Conservation (phyloP, 1,284 basidiomycete species). For the Rhodotorula sp. region DNA sequence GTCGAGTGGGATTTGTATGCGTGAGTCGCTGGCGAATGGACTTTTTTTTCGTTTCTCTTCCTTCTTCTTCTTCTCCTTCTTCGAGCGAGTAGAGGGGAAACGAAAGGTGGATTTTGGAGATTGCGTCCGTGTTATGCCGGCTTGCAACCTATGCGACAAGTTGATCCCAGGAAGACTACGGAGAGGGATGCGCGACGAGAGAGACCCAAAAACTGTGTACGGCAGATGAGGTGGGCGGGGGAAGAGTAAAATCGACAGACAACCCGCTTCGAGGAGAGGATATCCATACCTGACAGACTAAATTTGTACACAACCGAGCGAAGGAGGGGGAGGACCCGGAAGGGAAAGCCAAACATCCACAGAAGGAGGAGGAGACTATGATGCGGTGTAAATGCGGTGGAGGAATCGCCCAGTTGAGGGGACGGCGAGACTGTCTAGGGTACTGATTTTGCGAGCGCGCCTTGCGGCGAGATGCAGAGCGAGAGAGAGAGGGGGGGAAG, state of each 20-base stretch:
- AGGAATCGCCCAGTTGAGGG: too few relatives aligned
- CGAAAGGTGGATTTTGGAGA: too few relatives aligned
- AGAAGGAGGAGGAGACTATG: not conserved
- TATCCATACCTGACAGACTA: not conserved
- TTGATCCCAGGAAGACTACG: too few relatives aligned
- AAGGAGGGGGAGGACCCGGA: not conserved
- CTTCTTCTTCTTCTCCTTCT: too few relatives aligned
- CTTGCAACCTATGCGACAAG: too few relatives aligned
- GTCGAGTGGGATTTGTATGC: constrained; percentile 12
- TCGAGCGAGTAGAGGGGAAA: too few relatives aligned
- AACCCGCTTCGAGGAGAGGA: not conserved
- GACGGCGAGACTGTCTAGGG: not conserved
- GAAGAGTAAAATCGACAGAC: not conserved
- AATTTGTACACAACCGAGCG: not conserved
- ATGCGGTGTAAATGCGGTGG: too few relatives aligned
- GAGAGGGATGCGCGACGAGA: not conserved
- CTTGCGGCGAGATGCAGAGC: not conserved
- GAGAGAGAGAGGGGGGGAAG: too few relatives aligned
- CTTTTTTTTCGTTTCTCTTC: too few relatives aligned
- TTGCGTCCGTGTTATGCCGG: too few relatives aligned
- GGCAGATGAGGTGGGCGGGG: not conserved
- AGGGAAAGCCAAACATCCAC: constrained; percentile 1
- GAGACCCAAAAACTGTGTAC: not conserved
- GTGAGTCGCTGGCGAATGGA: too few relatives aligned
- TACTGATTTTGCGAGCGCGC: constrained; percentile 2